phyloP scores from a whole-genome alignment of 306 rosid species.

The Fragaria vesca region DNA sequence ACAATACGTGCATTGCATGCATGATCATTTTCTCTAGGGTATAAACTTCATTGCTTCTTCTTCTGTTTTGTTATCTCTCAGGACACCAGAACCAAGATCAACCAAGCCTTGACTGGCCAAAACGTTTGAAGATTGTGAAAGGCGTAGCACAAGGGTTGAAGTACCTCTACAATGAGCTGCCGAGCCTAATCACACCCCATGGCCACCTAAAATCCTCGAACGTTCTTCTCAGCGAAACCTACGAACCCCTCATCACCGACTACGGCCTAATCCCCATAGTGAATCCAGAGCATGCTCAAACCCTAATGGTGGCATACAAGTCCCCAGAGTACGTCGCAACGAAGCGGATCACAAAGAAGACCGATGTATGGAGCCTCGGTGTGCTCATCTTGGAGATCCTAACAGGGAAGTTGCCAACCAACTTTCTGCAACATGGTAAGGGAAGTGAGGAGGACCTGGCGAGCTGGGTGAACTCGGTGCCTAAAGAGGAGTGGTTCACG shows the following conservation, averaged over 20 bases:
- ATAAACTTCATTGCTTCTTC: no score
- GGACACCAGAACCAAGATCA: conserved; percentile 56
- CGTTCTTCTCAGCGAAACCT: conserved; percentile 55
- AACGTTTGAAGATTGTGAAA: conserved; percentile 67
- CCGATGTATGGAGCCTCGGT: conserved; percentile 86
- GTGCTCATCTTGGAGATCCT: conserved; percentile 65
- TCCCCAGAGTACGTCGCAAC: conserved; percentile 70
- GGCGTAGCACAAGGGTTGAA: conserved; percentile 75
- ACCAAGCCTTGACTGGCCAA: conserved; percentile 74
- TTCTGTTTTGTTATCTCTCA: conserved; percentile 32
- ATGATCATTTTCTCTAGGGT: background rate
- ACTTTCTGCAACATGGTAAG: conserved; percentile 54
- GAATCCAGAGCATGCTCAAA: conserved; percentile 71
- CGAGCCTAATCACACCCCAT: conserved; percentile 66
- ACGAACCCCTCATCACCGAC: conserved; percentile 74
- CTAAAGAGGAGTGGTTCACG: conserved; percentile 47
- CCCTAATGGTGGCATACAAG: conserved; percentile 67
- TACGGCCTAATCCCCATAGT: conserved; percentile 74
- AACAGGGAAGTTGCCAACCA: conserved; percentile 59
- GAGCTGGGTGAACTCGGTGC: conserved; percentile 56
- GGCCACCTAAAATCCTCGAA: conserved; percentile 91
- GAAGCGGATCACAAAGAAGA: conserved; percentile 77
- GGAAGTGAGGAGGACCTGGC: conserved; percentile 57
- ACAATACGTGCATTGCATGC: background rate
- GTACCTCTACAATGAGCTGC: conserved; percentile 66